Evolutionary conservation across 1,139 yeast genomes (phyloP), one percentile per base, ranked within the genome.

Genomic region (Suhomyces panamericanus): DNA sequence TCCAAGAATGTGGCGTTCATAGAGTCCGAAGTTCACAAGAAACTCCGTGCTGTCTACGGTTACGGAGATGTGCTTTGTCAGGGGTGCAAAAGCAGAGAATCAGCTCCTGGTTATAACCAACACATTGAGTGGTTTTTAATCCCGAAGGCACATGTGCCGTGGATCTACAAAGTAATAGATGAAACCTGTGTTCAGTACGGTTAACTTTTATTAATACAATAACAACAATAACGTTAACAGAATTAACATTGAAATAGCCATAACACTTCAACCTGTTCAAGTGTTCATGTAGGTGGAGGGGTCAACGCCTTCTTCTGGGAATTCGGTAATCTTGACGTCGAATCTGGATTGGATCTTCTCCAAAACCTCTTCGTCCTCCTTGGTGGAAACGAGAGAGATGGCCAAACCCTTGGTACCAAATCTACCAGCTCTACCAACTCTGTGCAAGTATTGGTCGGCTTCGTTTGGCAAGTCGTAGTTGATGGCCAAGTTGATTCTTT

Each of bases 381-480:
- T 86, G 49, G 83, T 77, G 34, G 95, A 80, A 45, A 93, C 96
- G 58, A 93, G 87, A 41, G 97, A 89, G 50, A 93, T 80, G 44
- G 97, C 96, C 61, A 93, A 83, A 75, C 99, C 99, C 77, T 93
- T 93, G 67, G 99, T 93, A 78, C 99, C 99, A 63, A 93, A 93
- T 80, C 99, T 90, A 73, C 99, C 99, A 58, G 99, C 99, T 83
- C 99, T 90, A 67, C 99, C 99, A 52, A 93, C 99, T 77, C 99
- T 88, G 78, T 93, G 99, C 67, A 93, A 82, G 73, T 93, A 93
- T 73, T 93, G 97, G 72, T 93, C 99, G 53, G 98, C 96, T 73
- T 89, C 96, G 56, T 70, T 76, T 56, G 87, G 86, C 73, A 88
- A 75, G 73, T 93, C 99, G 71, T 93, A 93, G 78, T 93, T 93